phyloP scores from a whole-genome alignment of 1,284 basidiomycete species.

The Mycena sp. region DNA sequence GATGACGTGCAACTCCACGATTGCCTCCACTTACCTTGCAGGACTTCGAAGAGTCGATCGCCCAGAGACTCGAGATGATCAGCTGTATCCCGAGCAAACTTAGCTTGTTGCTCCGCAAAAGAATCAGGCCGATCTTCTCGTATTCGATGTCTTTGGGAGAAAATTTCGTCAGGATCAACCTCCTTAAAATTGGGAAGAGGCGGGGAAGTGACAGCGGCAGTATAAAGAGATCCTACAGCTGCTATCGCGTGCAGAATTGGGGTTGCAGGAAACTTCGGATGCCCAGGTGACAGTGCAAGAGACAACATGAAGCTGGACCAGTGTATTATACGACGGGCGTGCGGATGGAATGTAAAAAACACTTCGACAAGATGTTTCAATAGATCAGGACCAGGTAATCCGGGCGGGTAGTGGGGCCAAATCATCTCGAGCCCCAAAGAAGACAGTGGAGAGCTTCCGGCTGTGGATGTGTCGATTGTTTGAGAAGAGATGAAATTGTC shows the following conservation, averaged over 20 bases:
- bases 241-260: slow-evolving; percentile 81
- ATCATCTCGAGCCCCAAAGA: slow-evolving; percentile 51
- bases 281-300: slow-evolving; percentile 70
- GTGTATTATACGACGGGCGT: slow-evolving; percentile 74
- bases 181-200: slow-evolving; percentile 59
- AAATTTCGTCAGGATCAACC: slow-evolving; percentile 66
- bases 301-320: slow-evolving; percentile 69
- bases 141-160: slow-evolving; percentile 54
- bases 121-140: slow-evolving; percentile 61
- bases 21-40: slow-evolving; percentile 64
- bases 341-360: slow-evolving; percentile 78
- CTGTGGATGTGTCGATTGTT: background rate
- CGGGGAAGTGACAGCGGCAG: slow-evolving; percentile 62
- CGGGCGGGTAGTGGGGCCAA: slow-evolving; percentile 70
- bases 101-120: slow-evolving; percentile 75
- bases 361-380: slow-evolving; percentile 64
- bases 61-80: slow-evolving; percentile 60
- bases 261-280: slow-evolving; percentile 73
- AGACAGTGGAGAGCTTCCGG: slow-evolving; percentile 27
- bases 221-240: slow-evolving; percentile 76
- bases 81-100: slow-evolving; percentile 60
- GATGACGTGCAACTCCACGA: background rate
- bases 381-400: slow-evolving; percentile 66
- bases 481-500: slow-evolving; percentile 19
- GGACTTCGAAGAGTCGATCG: slow-evolving; percentile 64